phyloP scores from a whole-genome alignment of 495 filamentous ascomycete genomes.

The Thermochaetoides thermophila region DNA sequence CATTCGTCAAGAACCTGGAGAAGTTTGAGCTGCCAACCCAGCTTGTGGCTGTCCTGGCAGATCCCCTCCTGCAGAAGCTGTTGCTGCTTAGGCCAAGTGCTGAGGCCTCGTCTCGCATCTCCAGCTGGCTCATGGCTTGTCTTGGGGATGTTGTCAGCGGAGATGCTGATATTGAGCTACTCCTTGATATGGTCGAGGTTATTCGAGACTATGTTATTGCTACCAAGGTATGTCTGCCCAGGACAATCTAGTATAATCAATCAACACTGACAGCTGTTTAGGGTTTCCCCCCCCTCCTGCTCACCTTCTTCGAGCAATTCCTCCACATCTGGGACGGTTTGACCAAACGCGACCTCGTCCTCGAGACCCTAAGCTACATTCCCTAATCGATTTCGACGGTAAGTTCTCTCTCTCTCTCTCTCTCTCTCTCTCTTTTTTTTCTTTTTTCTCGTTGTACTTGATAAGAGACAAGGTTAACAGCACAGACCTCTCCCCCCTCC shows the following conservation, averaged over 20 bases:
- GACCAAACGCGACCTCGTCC: conserved; percentile 40
- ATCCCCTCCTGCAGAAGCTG: conserved; percentile 67
- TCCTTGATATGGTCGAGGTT: conserved; percentile 41
- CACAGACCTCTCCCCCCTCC: too few species aligned
- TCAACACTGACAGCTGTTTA: too few species aligned
- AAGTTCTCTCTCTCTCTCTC: conserved; percentile 4
- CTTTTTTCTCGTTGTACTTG: not conserved
- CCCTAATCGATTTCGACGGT: conserved; percentile 47
- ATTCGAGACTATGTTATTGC: conserved; percentile 44
- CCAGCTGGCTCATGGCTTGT: conserved; percentile 51
- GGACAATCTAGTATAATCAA: too few species aligned
- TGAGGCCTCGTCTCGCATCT: conserved; percentile 37
- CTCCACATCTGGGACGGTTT: conserved; percentile 55
- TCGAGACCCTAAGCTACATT: conserved; percentile 50
- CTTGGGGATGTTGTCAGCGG: conserved; percentile 43
- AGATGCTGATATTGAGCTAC: conserved; percentile 31
- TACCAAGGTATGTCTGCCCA: conserved; percentile 43
- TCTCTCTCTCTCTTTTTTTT: not conserved
- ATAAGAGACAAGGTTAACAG: not conserved
- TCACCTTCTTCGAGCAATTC: conserved; percentile 48
- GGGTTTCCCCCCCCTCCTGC: conserved; percentile 44
- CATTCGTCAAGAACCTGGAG: conserved; percentile 63
- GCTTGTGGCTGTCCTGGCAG: conserved; percentile 58
- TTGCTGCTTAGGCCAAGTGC: conserved; percentile 48
- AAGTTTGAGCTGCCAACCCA: conserved; percentile 71